A percentile compares a stretch with the other conserved stretches of the same genome.
Evolutionary conservation across 306 rosid genomes (phyloP).

Genomic region (Nissolia schottii): DNA sequence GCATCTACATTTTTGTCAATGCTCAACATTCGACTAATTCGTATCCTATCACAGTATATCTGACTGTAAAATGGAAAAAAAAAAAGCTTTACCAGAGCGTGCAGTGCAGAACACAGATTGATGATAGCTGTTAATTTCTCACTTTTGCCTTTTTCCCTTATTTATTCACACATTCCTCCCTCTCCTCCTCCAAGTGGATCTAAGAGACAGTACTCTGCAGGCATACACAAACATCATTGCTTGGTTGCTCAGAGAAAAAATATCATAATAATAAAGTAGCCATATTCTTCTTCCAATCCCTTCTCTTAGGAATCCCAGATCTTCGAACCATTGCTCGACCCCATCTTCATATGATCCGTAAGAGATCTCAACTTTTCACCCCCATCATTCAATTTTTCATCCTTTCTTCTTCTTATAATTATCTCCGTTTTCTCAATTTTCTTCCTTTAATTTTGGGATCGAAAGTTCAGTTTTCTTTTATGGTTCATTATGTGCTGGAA

Average conservation of each 20-base stretch:
- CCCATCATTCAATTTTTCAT: not conserved
- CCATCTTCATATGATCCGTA: slow-evolving; percentile 33
- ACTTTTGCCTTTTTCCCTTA: not conserved
- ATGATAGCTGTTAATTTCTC: not conserved
- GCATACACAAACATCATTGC: not conserved
- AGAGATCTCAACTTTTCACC: slow-evolving; percentile 30
- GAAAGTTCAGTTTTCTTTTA: not conserved
- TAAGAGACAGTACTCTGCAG: not conserved
- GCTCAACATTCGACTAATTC: not conserved
- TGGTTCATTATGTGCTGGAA: not conserved
- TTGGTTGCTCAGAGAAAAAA: not conserved
- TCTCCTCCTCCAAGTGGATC: slow-evolving; percentile 3
- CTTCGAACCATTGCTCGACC: slow-evolving; percentile 18
- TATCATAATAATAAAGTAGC: not conserved
- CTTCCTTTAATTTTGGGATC: not conserved
- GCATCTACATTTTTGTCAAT: not conserved
- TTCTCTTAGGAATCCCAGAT: slow-evolving; percentile 30
- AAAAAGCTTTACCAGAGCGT: not conserved
- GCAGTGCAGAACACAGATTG: slow-evolving; percentile 7
- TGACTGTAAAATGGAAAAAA: not conserved
- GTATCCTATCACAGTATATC: not conserved
- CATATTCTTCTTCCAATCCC: not conserved
- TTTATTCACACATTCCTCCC: not conserved
- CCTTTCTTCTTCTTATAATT: not conserved
- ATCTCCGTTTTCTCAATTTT: not conserved